Percentiles rank a stretch among this genome's conserved stretches.
These are phyloP conservation scores for Byssoonygena ceratinophila DNA, from an alignment of 2,329 filamentous ascomycete genomes.

Conservation along the genomic window DNA sequence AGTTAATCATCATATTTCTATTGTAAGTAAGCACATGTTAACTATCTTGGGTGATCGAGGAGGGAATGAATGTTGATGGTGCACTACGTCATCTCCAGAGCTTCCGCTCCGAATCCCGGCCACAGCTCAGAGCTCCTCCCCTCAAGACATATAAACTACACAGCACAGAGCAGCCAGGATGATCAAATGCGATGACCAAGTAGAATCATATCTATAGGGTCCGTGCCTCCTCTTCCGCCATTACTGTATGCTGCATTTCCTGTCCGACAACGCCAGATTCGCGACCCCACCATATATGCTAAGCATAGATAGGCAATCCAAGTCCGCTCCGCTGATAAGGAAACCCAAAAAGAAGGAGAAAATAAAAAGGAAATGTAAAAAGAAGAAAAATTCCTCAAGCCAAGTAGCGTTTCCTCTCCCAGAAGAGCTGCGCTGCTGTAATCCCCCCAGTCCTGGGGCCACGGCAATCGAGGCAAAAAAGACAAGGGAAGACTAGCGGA, in stretches of 20 bases:
- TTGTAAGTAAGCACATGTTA: no score
- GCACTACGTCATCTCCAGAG: constrained; percentile 1
- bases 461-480: constrained; percentile 2
- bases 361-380: not conserved
- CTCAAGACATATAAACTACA: not conserved
- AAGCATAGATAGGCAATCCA: constrained; percentile 10
- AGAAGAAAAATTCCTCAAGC: not conserved
- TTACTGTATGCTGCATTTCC: no score
- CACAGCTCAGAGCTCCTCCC: not conserved
- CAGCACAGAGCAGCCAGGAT: not conserved
- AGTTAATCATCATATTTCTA: no score
- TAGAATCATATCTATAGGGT: not conserved
- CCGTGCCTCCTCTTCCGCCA: not conserved
- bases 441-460: not conserved
- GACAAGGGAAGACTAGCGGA: not conserved
- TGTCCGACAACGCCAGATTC: no score
- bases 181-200: no score
- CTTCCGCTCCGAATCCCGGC: constrained; percentile 1
- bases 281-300: no score
- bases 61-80: no score
- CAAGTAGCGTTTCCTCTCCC: no score
- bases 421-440: no score
- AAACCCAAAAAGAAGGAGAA: not conserved
- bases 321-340: constrained; percentile 7
- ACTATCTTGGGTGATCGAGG: no score